Conservation (phyloP, 1,284 basidiomycete genomes). For the Vanrija humicola region DNA sequence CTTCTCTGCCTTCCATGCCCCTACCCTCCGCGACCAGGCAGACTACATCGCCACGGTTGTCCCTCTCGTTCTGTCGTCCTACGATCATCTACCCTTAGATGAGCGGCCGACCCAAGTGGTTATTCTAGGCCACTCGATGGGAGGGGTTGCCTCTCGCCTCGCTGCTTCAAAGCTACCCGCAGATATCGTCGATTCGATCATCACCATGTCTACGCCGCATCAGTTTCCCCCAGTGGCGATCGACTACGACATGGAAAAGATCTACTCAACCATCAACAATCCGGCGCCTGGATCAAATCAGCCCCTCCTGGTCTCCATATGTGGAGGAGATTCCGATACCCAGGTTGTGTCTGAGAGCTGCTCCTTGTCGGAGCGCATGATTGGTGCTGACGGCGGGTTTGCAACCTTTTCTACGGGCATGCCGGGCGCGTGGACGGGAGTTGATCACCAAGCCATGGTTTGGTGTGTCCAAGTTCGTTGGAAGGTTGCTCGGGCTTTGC, state of each 20-base stretch:
- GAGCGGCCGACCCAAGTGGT: slow-evolving; percentile 54
- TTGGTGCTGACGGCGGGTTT: slow-evolving; percentile 54
- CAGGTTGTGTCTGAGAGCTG: slow-evolving; percentile 92
- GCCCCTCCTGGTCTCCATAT: slow-evolving; percentile 72
- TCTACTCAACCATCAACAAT: slow-evolving; percentile 57
- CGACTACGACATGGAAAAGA: slow-evolving; percentile 63
- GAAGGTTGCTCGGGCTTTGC: slow-evolving; percentile 71
- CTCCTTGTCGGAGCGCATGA: slow-evolving; percentile 54
- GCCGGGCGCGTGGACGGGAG: slow-evolving; percentile 87
- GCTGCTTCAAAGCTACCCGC: slow-evolving; percentile 49
- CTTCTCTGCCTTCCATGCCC: slow-evolving; percentile 89
- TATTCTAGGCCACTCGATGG: slow-evolving; percentile 95
- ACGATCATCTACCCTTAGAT: slow-evolving; percentile 52
- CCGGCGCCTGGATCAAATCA: slow-evolving; percentile 52
- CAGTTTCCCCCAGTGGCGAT: slow-evolving; percentile 82
- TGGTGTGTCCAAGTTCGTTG: slow-evolving; percentile 98
- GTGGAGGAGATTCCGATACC: slow-evolving; percentile 86
- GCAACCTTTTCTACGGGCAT: slow-evolving; percentile 82
- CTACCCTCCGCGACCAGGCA: slow-evolving; percentile 79
- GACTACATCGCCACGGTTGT: slow-evolving; percentile 70
- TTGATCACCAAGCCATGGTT: slow-evolving; percentile 93
- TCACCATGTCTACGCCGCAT: slow-evolving; percentile 95
- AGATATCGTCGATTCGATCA: slow-evolving; percentile 66
- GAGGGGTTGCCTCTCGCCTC: slow-evolving; percentile 79
- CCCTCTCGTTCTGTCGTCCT: slow-evolving; percentile 70